Evolutionary conservation across 1,284 basidiomycete genomes (phyloP).

Genomic region (Coniophora puteana): DNA sequence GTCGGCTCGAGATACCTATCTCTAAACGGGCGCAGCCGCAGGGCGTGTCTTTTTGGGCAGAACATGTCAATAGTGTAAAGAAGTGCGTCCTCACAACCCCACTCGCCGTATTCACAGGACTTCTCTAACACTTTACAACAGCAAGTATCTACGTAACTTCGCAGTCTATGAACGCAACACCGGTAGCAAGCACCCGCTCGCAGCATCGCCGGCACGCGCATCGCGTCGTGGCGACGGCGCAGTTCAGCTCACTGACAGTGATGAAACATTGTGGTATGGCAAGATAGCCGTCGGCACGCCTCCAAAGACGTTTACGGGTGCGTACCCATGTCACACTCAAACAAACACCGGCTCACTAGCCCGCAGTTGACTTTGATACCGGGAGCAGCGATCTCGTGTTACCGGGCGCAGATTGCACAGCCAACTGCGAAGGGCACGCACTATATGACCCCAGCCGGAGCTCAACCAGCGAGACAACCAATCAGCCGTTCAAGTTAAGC

Average conservation of each 20-base stretch:
- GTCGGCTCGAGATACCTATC: too few relatives aligned
- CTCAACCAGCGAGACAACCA: constrained; percentile 24
- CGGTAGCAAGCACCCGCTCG: not conserved
- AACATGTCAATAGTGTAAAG: too few relatives aligned
- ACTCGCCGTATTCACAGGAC: too few relatives aligned
- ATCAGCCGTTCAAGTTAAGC: constrained; percentile 17
- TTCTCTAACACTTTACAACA: too few relatives aligned
- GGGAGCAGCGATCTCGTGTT: constrained; percentile 36
- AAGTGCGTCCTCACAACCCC: too few relatives aligned
- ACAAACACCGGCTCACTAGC: not conserved
- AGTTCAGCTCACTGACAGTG: not conserved
- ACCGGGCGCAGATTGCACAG: constrained; percentile 33
- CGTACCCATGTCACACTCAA: not conserved
- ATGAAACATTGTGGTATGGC: constrained; percentile 1
- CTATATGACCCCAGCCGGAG: constrained; percentile 29
- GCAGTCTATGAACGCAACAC: not conserved
- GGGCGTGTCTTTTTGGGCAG: too few relatives aligned
- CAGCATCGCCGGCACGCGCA: too few relatives aligned
- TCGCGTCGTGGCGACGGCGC: not conserved
- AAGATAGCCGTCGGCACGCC: constrained; percentile 5
- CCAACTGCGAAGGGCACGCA: constrained; percentile 32
- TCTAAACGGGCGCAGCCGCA: too few relatives aligned
- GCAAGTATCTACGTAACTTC: not conserved
- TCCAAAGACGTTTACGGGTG: constrained; percentile 1
- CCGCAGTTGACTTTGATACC: constrained; percentile 36